Conservation (phyloP, 257 asterid genomes). For the Solanum rostratum region DNA sequence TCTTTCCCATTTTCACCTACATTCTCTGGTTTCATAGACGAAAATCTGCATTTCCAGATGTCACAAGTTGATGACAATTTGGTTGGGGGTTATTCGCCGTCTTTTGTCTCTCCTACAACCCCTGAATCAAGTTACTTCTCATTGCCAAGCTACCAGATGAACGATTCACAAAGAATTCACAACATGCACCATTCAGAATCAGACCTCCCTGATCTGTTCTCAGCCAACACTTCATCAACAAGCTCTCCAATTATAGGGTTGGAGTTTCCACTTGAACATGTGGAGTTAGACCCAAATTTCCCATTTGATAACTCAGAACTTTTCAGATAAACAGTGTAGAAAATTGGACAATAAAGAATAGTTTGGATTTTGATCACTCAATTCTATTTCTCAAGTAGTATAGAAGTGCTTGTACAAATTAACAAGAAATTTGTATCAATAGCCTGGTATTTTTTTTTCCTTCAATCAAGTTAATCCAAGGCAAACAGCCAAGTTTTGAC, state of each 20-base stretch:
- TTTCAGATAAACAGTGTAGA: slow-evolving; percentile 18
- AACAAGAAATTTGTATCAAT: neutral
- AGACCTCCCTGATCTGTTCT: slow-evolving; percentile 38
- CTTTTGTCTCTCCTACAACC: slow-evolving; percentile 31
- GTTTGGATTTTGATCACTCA: neutral
- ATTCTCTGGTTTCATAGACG: slow-evolving; percentile 21
- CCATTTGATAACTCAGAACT: slow-evolving; percentile 34
- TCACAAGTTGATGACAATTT: slow-evolving; percentile 34
- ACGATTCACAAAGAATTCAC: slow-evolving; percentile 6
- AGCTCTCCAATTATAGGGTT: slow-evolving; percentile 63
- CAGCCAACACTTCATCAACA: slow-evolving; percentile 59
- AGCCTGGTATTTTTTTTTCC: neutral
- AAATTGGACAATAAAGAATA: neutral
- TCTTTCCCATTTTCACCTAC: slow-evolving; percentile 55
- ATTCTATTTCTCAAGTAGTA: neutral
- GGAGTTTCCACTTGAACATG: slow-evolving; percentile 40
- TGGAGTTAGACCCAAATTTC: slow-evolving; percentile 40
- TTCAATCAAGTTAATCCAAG: neutral
- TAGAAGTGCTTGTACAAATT: slow-evolving; percentile 1
- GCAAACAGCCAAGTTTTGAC: neutral
- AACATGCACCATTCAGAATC: slow-evolving; percentile 21
- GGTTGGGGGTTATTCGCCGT: slow-evolving; percentile 31
- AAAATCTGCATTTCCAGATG: slow-evolving; percentile 20
- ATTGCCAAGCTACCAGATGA: slow-evolving; percentile 14
- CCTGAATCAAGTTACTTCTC: slow-evolving; percentile 31